phyloP scores from a whole-genome alignment of 805 yeast genomes.

The Spathaspora gorwiae region DNA sequence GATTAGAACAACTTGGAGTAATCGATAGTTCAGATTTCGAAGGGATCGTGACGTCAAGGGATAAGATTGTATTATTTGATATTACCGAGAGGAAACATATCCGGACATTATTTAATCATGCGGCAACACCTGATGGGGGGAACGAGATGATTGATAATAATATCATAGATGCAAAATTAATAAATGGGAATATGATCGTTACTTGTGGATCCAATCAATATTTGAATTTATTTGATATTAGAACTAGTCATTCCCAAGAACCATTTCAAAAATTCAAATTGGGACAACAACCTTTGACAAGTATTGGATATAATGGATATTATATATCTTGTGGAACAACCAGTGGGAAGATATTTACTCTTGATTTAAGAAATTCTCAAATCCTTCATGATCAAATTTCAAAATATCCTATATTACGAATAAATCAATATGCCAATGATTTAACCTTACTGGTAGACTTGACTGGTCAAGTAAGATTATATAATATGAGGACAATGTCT shows the following conservation, averaged over 20 bases:
- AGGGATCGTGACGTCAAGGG: not conserved
- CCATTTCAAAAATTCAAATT: conserved; percentile 8
- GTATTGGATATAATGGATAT: conserved; percentile 11
- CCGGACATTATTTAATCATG: not conserved
- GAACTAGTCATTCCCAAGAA: conserved; percentile 12
- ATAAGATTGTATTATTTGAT: not conserved
- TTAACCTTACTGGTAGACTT: not conserved
- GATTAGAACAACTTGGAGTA: not conserved
- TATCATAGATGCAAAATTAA: conserved; percentile 17
- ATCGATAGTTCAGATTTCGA: not conserved
- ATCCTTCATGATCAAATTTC: conserved; percentile 6
- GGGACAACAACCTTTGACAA: conserved; percentile 22
- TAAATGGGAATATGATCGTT: conserved; percentile 16
- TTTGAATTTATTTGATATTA: conserved; percentile 21
- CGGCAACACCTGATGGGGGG: not conserved
- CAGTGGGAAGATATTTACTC: conserved; percentile 15
- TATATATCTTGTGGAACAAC: conserved; percentile 16
- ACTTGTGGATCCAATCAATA: conserved; percentile 23
- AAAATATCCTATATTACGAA: not conserved
- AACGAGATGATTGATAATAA: conserved; percentile 8
- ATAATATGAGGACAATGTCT: not conserved
- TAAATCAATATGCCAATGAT: conserved; percentile 7
- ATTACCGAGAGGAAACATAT: not conserved
- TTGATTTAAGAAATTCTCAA: conserved; percentile 20
- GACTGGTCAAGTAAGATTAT: conserved; percentile 7